phyloP scores from a whole-genome alignment of 108 stramenopile genomes.

The Cyclotella cryptica region DNA sequence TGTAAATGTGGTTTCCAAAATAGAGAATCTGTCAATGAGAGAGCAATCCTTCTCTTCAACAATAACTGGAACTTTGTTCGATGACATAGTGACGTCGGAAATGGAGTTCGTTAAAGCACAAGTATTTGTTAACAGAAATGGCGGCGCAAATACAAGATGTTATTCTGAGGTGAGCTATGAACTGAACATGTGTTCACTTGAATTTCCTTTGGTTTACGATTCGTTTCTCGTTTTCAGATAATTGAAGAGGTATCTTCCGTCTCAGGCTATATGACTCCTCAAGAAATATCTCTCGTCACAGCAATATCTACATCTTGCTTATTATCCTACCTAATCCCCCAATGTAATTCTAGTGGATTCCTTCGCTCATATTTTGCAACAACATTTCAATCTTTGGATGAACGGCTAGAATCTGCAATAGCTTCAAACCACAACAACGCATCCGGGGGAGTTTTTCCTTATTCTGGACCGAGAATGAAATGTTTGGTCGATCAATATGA shows the following conservation, averaged over 20 bases:
- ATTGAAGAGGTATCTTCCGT: slow-evolving; percentile 39
- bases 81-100: slow-evolving; percentile 23
- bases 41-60: background rate
- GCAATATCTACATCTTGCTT: slow-evolving; percentile 31
- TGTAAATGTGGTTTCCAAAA: background rate
- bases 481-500: slow-evolving; percentile 17
- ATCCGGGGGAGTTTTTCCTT: slow-evolving; percentile 17
- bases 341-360: slow-evolving; percentile 33
- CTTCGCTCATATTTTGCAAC: slow-evolving; percentile 28
- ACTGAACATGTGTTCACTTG: background rate
- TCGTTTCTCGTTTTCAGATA: slow-evolving; percentile 16
- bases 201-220: background rate
- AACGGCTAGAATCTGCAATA: slow-evolving; percentile 19
- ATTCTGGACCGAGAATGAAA: slow-evolving; percentile 26
- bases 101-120: background rate
- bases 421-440: slow-evolving; percentile 16
- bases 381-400: slow-evolving; percentile 15
- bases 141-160: slow-evolving; percentile 15
- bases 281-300: slow-evolving; percentile 25
- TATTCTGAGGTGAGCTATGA: slow-evolving; percentile 28
- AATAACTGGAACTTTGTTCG: slow-evolving; percentile 25
- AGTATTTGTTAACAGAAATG: background rate
- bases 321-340: slow-evolving; percentile 27
- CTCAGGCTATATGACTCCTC: slow-evolving; percentile 29
- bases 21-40: background rate